phyloP scores from a whole-genome alignment of 1,139 yeast species.

The Yamadazyma songkhlaensis region DNA sequence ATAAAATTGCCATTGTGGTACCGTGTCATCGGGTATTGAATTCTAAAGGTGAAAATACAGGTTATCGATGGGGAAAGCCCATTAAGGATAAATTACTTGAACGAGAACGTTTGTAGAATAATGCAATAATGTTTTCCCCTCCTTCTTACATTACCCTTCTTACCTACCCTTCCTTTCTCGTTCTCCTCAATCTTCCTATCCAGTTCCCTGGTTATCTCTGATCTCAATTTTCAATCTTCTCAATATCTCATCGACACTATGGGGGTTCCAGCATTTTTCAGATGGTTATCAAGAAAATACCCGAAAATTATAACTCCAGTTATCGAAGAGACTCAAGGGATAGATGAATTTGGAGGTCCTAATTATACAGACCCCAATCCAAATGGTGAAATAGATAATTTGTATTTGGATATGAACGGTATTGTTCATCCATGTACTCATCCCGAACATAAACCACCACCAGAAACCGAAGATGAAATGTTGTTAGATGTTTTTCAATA shows the following conservation, averaged over 20 bases:
- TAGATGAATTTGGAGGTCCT: slow-evolving; percentile 52
- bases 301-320: slow-evolving; percentile 94
- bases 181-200: not conserved
- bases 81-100: slow-evolving; percentile 2
- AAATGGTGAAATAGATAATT: slow-evolving; percentile 90
- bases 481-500: slow-evolving; percentile 84
- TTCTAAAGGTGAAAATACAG: slow-evolving; percentile 4
- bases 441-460: slow-evolving; percentile 92
- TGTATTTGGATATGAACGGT: slow-evolving; percentile 95
- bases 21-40: slow-evolving; percentile 6
- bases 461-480: slow-evolving; percentile 94
- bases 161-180: too few relatives aligned
- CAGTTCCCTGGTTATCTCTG: not conserved
- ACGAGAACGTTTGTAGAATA: too few relatives aligned
- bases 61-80: slow-evolving; percentile 5
- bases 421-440: slow-evolving; percentile 97
- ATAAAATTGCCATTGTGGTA: slow-evolving; percentile 2
- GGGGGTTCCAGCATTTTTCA: slow-evolving; percentile 95
- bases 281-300: slow-evolving; percentile 92
- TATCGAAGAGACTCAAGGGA: slow-evolving; percentile 64
- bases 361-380: slow-evolving; percentile 79
- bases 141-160: too few relatives aligned
- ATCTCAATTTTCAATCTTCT: not conserved
- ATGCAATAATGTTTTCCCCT: too few relatives aligned
- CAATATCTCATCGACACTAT: slow-evolving; percentile 16